Evolutionary conservation across 2,329 filamentous ascomycete genomes (phyloP).

Genomic region (Parafenestella ontariensis): DNA sequence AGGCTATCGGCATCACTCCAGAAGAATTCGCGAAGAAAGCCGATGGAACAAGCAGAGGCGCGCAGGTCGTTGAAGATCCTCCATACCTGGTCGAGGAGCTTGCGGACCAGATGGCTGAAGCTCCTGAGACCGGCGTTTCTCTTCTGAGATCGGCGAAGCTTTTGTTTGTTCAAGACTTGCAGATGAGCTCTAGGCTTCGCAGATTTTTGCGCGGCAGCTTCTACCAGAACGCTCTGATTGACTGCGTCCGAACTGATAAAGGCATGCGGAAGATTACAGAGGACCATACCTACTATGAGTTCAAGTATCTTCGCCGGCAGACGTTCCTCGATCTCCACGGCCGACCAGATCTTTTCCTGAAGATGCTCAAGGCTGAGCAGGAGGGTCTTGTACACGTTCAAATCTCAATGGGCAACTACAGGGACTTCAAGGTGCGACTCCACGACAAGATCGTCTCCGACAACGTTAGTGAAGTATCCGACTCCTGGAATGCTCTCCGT

Average conservation of each 20-base stretch:
- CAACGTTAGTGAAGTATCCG: slow-evolving; percentile 92
- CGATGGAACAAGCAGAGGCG: slow-evolving; percentile 75
- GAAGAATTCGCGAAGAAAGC: slow-evolving; percentile 89
- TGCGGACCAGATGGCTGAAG: slow-evolving; percentile 71
- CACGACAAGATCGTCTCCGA: slow-evolving; percentile 89
- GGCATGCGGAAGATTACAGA: slow-evolving; percentile 93
- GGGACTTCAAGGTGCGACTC: slow-evolving; percentile 77
- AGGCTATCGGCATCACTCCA: slow-evolving; percentile 87
- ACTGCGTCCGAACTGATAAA: slow-evolving; percentile 91
- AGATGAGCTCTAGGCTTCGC: slow-evolving; percentile 85
- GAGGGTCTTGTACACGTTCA: slow-evolving; percentile 90
- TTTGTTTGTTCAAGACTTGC: slow-evolving; percentile 91
- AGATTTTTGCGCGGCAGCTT: slow-evolving; percentile 84
- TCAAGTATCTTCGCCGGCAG: slow-evolving; percentile 94
- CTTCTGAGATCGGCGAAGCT: slow-evolving; percentile 81
- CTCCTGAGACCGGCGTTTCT: slow-evolving; percentile 68
- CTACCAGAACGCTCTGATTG: slow-evolving; percentile 83
- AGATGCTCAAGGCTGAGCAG: slow-evolving; percentile 97
- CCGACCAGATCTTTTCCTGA: slow-evolving; percentile 87
- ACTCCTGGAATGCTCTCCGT: slow-evolving; percentile 91
- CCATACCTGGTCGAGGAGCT: slow-evolving; percentile 81
- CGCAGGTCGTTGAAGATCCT: slow-evolving; percentile 76
- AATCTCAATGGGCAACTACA: slow-evolving; percentile 77
- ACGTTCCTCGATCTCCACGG: slow-evolving; percentile 81
- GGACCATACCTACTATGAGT: slow-evolving; percentile 94